Percentiles rank a stretch among this genome's conserved stretches.
Evolutionary conservation across 2,329 filamentous ascomycete species (phyloP).

Genomic region (Aspergillus sp.): DNA sequence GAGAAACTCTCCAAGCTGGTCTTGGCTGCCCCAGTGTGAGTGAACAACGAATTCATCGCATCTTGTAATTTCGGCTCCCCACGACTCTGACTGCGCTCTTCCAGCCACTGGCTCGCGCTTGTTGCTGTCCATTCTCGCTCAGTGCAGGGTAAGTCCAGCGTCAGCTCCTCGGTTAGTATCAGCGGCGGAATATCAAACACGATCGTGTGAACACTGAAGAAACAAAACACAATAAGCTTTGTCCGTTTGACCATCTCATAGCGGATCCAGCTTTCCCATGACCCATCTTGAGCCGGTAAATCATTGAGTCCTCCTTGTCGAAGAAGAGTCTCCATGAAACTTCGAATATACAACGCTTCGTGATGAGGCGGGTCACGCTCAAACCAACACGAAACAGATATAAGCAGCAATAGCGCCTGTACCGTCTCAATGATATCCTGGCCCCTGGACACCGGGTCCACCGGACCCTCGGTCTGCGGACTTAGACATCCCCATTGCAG

Average conservation of each 20-base stretch:
- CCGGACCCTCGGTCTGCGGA: constrained; percentile 8
- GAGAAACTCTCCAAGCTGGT: constrained; percentile 31
- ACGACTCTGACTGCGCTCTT: constrained; percentile 24
- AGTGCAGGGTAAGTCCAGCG: constrained; percentile 34
- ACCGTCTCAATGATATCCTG: constrained; percentile 31
- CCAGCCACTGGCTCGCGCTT: constrained; percentile 26
- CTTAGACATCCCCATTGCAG: constrained; percentile 24
- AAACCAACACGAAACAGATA: constrained; percentile 35
- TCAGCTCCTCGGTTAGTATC: constrained; percentile 34
- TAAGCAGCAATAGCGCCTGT: constrained; percentile 32
- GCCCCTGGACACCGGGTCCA: constrained; percentile 19
- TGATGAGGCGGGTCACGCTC: constrained; percentile 33
- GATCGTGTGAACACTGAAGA: constrained; percentile 39
- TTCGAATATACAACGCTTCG: constrained; percentile 32
- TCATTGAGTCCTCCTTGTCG: constrained; percentile 32
- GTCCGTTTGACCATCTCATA: constrained; percentile 34
- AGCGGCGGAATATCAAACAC: constrained; percentile 36
- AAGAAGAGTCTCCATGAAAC: constrained; percentile 32
- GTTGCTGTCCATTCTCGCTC: constrained; percentile 37
- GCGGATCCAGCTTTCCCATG: constrained; percentile 37
- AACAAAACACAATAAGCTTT: constrained; percentile 38
- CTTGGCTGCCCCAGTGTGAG: constrained; percentile 11
- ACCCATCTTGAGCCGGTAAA: constrained; percentile 30
- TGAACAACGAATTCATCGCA: constrained; percentile 30
- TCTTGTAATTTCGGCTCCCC: constrained; percentile 32